Evolutionary conservation across 164 flowering plant genomes (phyloP).

Genomic region (Vitis amurensis): DNA sequence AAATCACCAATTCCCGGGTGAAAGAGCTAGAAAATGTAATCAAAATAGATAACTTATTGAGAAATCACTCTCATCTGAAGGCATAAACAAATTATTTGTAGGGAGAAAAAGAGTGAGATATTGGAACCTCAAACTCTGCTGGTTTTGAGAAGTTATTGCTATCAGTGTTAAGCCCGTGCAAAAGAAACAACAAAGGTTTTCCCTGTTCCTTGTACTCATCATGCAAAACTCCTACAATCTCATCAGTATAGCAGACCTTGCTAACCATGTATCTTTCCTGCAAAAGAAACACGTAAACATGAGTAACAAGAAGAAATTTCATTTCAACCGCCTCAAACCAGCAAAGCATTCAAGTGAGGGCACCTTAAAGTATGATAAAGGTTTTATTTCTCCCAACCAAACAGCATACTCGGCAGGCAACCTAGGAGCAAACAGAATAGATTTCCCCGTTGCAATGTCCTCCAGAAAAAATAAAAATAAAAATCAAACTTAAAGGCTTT

Average conservation of each 20-base stretch:
- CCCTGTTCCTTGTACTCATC: constrained; percentile 46
- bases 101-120: not conserved
- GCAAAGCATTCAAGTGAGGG: constrained; percentile 6
- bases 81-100: not conserved
- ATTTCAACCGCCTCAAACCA: not conserved
- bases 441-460: constrained; percentile 81
- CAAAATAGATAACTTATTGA: not conserved
- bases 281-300: constrained; percentile 18
- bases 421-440: constrained; percentile 82
- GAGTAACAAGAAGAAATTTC: not conserved
- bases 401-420: constrained; percentile 84
- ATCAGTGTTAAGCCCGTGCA: constrained; percentile 89
- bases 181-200: constrained; percentile 68
- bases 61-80: not conserved
- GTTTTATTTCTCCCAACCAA: constrained; percentile 89
- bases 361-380: constrained; percentile 76
- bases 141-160: constrained; percentile 80
- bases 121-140: constrained; percentile 73
- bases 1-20: too few species aligned
- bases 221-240: constrained; percentile 55
- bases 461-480: constrained; percentile 16
- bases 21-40: too few species aligned
- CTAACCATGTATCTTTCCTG: constrained; percentile 80
- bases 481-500: not conserved
- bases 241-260: constrained; percentile 59